A percentile compares a stretch with the other conserved stretches of the same genome.
These are phyloP conservation scores for Meyerozyma guilliermondii DNA, from an alignment of 1,139 yeast species.

Conservation along the genomic window DNA sequence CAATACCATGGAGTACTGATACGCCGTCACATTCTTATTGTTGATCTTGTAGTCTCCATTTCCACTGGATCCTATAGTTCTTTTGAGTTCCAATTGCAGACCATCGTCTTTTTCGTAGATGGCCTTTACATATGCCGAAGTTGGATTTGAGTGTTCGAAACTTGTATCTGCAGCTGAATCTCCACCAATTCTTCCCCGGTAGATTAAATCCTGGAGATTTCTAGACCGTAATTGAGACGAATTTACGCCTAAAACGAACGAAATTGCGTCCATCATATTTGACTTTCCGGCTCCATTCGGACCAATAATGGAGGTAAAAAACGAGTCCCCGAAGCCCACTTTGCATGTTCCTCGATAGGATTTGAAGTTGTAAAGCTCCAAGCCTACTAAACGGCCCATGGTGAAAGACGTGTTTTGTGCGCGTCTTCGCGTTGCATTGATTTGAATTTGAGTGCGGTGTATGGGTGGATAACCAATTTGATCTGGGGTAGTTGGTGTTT, in stretches of 20 bases:
- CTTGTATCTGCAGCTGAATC: conserved; percentile 6
- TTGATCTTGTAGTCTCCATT: conserved; percentile 68
- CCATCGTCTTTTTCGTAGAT: conserved; percentile 63
- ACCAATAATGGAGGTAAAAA: conserved; percentile 89
- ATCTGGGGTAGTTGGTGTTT: too few species aligned
- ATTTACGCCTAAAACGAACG: conserved; percentile 87
- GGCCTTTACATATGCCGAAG: conserved; percentile 76
- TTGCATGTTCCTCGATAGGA: conserved; percentile 75
- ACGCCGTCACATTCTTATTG: conserved; percentile 54
- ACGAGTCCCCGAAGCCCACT: conserved; percentile 78
- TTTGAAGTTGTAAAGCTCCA: conserved; percentile 82
- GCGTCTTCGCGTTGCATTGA: background rate
- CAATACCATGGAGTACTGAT: conserved; percentile 60
- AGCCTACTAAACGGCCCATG: conserved; percentile 75
- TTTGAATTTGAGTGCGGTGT: background rate
- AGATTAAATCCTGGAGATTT: conserved; percentile 69
- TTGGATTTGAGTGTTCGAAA: conserved; percentile 37
- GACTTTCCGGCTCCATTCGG: conserved; percentile 98
- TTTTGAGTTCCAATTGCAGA: conserved; percentile 45
- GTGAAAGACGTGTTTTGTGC: background rate
- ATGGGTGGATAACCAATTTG: too few species aligned
- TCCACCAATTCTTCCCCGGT: conserved; percentile 54
- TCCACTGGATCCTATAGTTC: conserved; percentile 54
- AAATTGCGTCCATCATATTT: conserved; percentile 97
- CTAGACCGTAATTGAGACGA: conserved; percentile 74